Evolutionary conservation across 73 alveolate genomes (phyloP).

Genomic region (Breviolum minutum): DNA sequence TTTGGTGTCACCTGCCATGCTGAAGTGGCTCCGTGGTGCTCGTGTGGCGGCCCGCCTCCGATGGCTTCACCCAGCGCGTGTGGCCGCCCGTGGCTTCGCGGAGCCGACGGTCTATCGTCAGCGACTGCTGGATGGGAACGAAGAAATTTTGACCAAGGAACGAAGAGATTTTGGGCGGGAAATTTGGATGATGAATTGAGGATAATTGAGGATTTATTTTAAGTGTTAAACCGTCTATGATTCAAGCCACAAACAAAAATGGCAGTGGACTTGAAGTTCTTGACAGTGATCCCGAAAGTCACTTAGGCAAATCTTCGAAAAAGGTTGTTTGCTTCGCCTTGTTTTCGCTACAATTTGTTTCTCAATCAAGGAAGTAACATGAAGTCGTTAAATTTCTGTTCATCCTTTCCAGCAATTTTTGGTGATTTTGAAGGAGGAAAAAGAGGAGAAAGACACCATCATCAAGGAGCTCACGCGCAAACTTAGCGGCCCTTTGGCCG

Average conservation of each 20-base stretch:
- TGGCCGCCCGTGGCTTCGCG: conserved; percentile 27
- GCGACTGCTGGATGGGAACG: conserved; percentile 92
- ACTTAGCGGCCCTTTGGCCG: conserved; percentile 94
- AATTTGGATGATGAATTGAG: not conserved
- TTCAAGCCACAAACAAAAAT: too few relatives aligned
- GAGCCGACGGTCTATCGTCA: conserved; percentile 64
- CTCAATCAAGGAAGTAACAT: too few relatives aligned
- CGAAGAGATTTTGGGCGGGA: not conserved
- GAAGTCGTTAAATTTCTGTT: too few relatives aligned
- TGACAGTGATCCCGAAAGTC: too few relatives aligned
- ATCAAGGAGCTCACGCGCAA: conserved; percentile 83
- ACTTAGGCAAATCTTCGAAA: not conserved
- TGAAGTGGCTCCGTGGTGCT: conserved; percentile 18
- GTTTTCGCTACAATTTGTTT: not conserved
- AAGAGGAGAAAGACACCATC: conserved; percentile 86
- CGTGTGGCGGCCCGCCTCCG: not conserved
- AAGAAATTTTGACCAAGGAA: conserved; percentile 23
- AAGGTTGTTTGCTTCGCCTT: not conserved
- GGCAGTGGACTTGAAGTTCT: too few relatives aligned
- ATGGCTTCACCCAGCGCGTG: not conserved
- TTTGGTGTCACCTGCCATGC: not conserved
- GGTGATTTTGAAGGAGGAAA: not conserved
- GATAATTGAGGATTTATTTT: not conserved
- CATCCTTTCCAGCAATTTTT: too few relatives aligned
- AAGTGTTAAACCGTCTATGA: not conserved